Percentiles rank a stretch among this genome's conserved stretches.
Evolutionary conservation across 805 yeast species (phyloP).

Genomic region (Yarrowia keelungensis): DNA sequence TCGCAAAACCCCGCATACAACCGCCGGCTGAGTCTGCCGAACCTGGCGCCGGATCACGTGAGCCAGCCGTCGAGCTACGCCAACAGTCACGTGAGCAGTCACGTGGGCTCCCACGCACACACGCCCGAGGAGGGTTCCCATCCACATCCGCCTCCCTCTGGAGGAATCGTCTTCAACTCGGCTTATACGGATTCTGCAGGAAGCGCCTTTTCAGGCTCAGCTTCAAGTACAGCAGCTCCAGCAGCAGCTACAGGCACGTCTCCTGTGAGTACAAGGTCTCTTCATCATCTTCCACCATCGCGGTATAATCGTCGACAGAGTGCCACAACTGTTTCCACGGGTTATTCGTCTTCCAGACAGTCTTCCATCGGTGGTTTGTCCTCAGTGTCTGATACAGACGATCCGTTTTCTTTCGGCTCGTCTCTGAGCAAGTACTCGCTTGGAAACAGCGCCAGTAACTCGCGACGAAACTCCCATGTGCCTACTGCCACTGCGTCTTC

Average conservation of each 20-base stretch:
- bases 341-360: conserved; percentile 43
- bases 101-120: conserved; percentile 15
- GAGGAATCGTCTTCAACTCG: conserved; percentile 23
- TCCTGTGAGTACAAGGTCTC: conserved; percentile 1
- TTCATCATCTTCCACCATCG: conserved; percentile 16
- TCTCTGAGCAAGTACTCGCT: conserved; percentile 45
- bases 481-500: conserved; percentile 38
- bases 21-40: conserved; percentile 24
- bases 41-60: conserved; percentile 22
- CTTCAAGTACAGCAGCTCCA: background rate
- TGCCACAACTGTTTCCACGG: conserved; percentile 41
- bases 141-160: conserved; percentile 2
- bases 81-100: background rate
- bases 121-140: conserved; percentile 23
- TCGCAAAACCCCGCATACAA: conserved; percentile 9
- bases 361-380: conserved; percentile 45
- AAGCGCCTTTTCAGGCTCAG: background rate
- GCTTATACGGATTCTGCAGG: conserved; percentile 30
- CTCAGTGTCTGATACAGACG: conserved; percentile 46
- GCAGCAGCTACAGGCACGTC: conserved; percentile 3
- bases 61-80: background rate
- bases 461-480: conserved; percentile 43
- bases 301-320: conserved; percentile 42
- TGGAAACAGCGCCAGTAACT: conserved; percentile 41
- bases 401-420: conserved; percentile 43